These are phyloP conservation scores for Erythrophleum ivorense DNA, from an alignment of 331 rosid species.

Conservation along the genomic window DNA sequence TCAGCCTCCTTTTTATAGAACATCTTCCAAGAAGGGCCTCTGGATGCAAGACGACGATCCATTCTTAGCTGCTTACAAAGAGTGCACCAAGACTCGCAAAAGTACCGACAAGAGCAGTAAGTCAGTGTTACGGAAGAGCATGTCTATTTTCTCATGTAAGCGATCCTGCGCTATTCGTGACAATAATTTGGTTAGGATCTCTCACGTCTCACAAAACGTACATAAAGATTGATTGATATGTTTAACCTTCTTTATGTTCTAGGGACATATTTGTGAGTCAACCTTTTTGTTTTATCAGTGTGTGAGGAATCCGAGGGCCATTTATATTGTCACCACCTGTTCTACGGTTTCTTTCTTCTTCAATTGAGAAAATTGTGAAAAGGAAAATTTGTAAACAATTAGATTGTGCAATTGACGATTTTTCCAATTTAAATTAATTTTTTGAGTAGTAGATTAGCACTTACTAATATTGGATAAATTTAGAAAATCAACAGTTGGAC, in stretches of 20 bases:
- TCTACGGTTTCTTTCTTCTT: neutral
- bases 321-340: neutral
- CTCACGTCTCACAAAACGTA: conserved; percentile 34
- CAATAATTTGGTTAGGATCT: conserved; percentile 39
- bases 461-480: too few relatives aligned
- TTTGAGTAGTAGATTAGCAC: too few relatives aligned
- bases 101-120: neutral
- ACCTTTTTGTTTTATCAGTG: neutral
- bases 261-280: neutral
- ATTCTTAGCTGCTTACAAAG: conserved; percentile 38
- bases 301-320: neutral
- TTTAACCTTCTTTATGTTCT: neutral
- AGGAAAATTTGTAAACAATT: neutral
- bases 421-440: too few relatives aligned
- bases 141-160: conserved; percentile 26
- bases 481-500: too few relatives aligned
- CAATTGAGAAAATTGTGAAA: neutral
- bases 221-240: neutral
- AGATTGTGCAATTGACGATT: neutral
- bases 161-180: conserved; percentile 11
- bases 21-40: conserved; percentile 17
- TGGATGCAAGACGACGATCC: conserved; percentile 27
- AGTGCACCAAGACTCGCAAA: conserved; percentile 35
- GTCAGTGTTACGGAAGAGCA: conserved; percentile 13
- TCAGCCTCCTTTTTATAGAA: conserved; percentile 43